Base-by-base conservation (phyloP, 345 rosid genomes). In the Rhodamnia rubescens region DNA sequence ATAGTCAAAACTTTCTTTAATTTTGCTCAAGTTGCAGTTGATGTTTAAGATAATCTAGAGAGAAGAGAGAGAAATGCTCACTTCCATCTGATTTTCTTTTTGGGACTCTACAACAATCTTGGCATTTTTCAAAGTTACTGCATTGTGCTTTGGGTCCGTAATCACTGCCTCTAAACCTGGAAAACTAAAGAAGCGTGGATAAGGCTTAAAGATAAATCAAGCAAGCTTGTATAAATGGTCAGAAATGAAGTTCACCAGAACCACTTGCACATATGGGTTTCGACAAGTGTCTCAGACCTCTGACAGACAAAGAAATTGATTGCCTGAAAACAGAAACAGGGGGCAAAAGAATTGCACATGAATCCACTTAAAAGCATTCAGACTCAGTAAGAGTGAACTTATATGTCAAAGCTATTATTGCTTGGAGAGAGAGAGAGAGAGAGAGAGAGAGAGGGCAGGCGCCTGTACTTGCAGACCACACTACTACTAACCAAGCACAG, bases 81-180 rank as follows among this genome's bases (percentile, higher is more conserved):
- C 96, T 93, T 92, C 92, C 64, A 94, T 90, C 88, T 90, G 89
- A 83, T 87, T 85, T 87, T 89, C 91, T 20, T 86, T 90, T 57
- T 57, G 91, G 69, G 94, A 92, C 83, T 92, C 95, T 53, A 91
- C 89, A 84, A 83, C 85, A 75, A 92, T 54, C 90, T 89, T 86
- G 53, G 90, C 96, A 87, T 92, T 89, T 85, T 88, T 89, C 86
- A 92, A 85, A 7, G 90, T 83, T 84, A 92, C 86, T 58, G 81
- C 83, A 52, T 85, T 88, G 75, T 90, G 93, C 81, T 90, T 89
- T 20, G 89, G 85, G 59, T 91, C 93, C 4, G 92, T 75, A 74
- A 93, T 88, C 21, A 94, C 87, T 56, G 94, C 88, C 88, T 93
- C 94, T 49, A 92, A 61, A 80, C 94, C 94, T 89, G 74, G 82